Conservation (phyloP, 208 protist genomes). For the Acanthamoeba culbertsoni region DNA sequence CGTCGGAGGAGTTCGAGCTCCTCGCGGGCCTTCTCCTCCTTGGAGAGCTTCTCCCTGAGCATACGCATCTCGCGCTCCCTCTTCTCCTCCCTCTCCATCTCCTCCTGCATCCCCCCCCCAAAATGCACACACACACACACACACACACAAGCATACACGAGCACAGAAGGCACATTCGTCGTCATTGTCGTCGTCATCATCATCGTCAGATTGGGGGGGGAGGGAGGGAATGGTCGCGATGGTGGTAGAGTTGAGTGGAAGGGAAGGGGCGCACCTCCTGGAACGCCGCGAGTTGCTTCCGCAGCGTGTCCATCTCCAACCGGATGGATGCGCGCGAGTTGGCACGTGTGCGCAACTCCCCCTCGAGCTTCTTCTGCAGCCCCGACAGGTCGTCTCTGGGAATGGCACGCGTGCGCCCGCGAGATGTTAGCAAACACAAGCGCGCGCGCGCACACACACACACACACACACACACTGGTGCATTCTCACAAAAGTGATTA, state of each 20-base stretch:
- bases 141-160: too few relatives aligned
- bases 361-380: slow-evolving; percentile 52
- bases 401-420: not conserved
- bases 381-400: slow-evolving; percentile 5
- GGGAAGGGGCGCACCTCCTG: not conserved
- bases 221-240: too few relatives aligned
- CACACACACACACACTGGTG: not conserved
- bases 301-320: not conserved
- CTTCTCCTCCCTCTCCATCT: not conserved
- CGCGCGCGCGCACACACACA: not conserved
- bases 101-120: not conserved
- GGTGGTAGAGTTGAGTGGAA: not conserved
- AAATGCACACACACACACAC: not conserved
- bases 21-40: not conserved
- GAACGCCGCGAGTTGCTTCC: not conserved
- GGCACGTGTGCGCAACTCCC: not conserved
- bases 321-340: slow-evolving; percentile 4
- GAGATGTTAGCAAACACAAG: not conserved
- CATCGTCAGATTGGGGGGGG: too few relatives aligned
- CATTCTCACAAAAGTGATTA: not conserved
- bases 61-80: not conserved
- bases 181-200: too few relatives aligned
- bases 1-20: not conserved
- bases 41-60: not conserved
- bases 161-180: too few relatives aligned